Base-by-base conservation (phyloP, 495 filamentous ascomycete genomes). In the Physcia stellaris region DNA sequence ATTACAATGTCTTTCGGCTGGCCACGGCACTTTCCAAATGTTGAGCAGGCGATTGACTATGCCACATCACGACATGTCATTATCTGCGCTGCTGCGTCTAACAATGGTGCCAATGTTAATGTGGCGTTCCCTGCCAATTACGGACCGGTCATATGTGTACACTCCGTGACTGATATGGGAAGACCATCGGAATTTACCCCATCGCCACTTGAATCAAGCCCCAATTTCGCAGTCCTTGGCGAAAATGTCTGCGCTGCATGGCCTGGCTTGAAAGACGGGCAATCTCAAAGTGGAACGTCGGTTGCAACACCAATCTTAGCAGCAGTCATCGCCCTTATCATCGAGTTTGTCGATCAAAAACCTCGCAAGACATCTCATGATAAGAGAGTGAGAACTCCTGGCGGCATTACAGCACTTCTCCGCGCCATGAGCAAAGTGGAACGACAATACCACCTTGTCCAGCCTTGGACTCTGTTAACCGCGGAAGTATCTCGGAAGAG, bases 1-100 rank as follows among this genome's bases (percentile, higher is more conserved):
- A 57, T 58, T 44, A 54, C 55, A 10, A 58, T 58, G 50, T 57
- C 55, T 24, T 58, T 58, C 21, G 55, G 55, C 0, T 50, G 56
- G 37, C 53, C 50, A 32, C 43, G 56, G 46, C 45, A 48, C 38
- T 16, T 40, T 40, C 48, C 53, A 33, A 35, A 37, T 10, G 54
- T 58, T 13, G 50, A 43, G 19, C 40, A 31, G 37, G 53, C 55
- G 11, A 46, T 56, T 37, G 46, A 46, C 1, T 47, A 53, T 42
- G 52, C 52, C 24, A 13, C 50, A 28, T 19, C 52, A 29, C 46
- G 26, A 4, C 43, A 40, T 29, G 52, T 45, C 26, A 38, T 58
- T 34, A 39, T 58, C 37, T 58, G 56, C 37, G 51, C 55, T 12
- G 55, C 55, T 16, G 53, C 55, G 45, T 58, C 55, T 39, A 58